Percentiles rank a stretch among this genome's conserved stretches.
These are phyloP conservation scores for Bocquillonia castaneifolia DNA, from an alignment of 441 rosid genomes.

Conservation along the genomic window DNA sequence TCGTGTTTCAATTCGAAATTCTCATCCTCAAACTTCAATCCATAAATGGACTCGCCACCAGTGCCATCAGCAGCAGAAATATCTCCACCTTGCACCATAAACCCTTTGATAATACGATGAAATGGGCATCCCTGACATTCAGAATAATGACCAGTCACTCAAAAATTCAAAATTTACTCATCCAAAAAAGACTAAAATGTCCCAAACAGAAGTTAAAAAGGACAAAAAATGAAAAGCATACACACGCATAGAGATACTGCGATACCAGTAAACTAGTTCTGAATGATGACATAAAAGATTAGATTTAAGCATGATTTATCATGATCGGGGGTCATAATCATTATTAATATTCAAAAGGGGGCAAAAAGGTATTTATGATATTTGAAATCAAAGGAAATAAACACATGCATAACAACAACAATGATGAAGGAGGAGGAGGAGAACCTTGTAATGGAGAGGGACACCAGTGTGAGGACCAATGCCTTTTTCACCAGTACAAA, in stretches of 20 bases:
- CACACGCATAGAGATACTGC: too few species aligned
- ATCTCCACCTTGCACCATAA: constrained; percentile 96
- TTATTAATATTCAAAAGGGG: too few species aligned
- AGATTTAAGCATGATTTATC: too few species aligned
- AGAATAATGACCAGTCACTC: constrained; percentile 8
- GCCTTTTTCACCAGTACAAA: constrained; percentile 91
- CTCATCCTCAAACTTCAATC: constrained; percentile 86
- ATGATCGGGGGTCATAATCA: too few species aligned
- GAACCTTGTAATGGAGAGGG: constrained; percentile 85
- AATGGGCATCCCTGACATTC: constrained; percentile 66
- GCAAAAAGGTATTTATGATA: too few species aligned
- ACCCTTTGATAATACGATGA: constrained; percentile 80
- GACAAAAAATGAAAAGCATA: too few species aligned
- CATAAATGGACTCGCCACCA: constrained; percentile 90
- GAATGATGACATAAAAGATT: too few species aligned
- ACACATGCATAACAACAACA: neutral
- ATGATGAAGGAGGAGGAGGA: neutral
- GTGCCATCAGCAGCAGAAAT: constrained; percentile 84
- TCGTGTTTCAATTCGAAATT: constrained; percentile 89
- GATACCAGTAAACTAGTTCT: too few species aligned
- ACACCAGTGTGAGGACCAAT: constrained; percentile 66
- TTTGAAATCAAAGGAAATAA: neutral
- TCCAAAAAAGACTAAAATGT: too few species aligned
- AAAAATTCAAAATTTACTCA: too few species aligned
- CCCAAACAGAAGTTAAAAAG: too few species aligned